Conservation (phyloP, 192 early-diverging fungal genomes). For the Backusella psychrophila region DNA sequence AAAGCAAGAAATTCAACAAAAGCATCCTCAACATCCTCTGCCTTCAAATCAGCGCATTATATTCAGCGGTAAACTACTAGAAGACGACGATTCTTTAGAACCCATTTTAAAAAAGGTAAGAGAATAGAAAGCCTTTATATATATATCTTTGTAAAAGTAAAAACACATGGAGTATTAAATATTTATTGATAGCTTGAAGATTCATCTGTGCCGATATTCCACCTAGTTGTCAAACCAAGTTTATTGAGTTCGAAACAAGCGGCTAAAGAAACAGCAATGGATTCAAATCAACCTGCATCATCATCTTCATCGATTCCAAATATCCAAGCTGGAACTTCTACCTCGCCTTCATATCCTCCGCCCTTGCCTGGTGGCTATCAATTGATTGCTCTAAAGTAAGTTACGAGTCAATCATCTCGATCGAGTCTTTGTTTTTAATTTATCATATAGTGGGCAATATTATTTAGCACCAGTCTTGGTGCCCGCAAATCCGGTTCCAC, state of each 20-base stretch:
- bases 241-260: not conserved
- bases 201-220: conserved; percentile 24
- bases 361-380: conserved; percentile 27
- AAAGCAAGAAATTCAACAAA: conserved; percentile 19
- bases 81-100: conserved; percentile 11
- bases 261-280: not conserved
- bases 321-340: not conserved
- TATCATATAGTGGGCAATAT: conserved; percentile 19
- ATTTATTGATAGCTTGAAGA: conserved; percentile 3
- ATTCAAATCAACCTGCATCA: not conserved
- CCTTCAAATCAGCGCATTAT: conserved; percentile 33
- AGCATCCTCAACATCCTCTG: conserved; percentile 30
- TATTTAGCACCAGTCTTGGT: conserved; percentile 33
- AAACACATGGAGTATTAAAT: not conserved
- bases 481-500: not conserved
- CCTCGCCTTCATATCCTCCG: not conserved
- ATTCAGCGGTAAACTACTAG: conserved; percentile 27
- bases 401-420: not conserved
- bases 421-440: not conserved
- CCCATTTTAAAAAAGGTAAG: conserved; percentile 27
- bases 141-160: too few relatives aligned
- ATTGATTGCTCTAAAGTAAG: conserved; percentile 26
- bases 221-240: conserved; percentile 37
- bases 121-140: not conserved
- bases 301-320: not conserved